These are phyloP conservation scores for Saksenaea oblongispora DNA, from an alignment of 371 early-diverging fungal genomes.

Conservation along the genomic window DNA sequence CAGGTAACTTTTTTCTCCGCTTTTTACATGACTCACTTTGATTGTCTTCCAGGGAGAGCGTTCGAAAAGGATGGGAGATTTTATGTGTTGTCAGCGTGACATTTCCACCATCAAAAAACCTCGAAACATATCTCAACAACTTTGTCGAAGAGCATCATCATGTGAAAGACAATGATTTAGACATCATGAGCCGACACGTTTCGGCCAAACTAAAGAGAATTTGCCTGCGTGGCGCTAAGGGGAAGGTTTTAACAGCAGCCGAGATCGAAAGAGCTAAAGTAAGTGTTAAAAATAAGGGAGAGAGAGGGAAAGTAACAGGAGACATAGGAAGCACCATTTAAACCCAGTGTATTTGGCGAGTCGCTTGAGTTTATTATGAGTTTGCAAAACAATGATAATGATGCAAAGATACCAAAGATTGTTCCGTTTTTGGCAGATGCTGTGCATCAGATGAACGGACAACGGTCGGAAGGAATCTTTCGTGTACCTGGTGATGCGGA, in stretches of 20 bases:
- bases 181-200: constrained; percentile 63
- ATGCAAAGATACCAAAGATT: constrained; percentile 71
- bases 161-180: constrained; percentile 48
- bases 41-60: constrained; percentile 55
- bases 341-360: constrained; percentile 91
- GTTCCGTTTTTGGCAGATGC: constrained; percentile 83
- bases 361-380: constrained; percentile 83
- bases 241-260: constrained; percentile 68
- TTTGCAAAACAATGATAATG: constrained; percentile 44
- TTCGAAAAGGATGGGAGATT: constrained; percentile 87
- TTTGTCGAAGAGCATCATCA: constrained; percentile 75
- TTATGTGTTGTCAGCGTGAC: constrained; percentile 77
- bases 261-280: constrained; percentile 85
- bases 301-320: background rate
- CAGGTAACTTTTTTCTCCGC: constrained; percentile 37
- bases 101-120: constrained; percentile 91
- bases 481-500: constrained; percentile 96
- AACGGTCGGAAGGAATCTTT: constrained; percentile 92
- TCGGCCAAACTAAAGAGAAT: constrained; percentile 69
- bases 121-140: constrained; percentile 79
- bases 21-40: background rate
- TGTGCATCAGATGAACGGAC: constrained; percentile 78
- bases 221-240: constrained; percentile 79
- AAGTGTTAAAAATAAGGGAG: constrained; percentile 8
- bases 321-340: constrained; percentile 79